Evolutionary conservation across 2,329 filamentous ascomycete genomes (phyloP), one percentile per base, ranked within the genome.

Genomic region (Annulohypoxylon truncatum): DNA sequence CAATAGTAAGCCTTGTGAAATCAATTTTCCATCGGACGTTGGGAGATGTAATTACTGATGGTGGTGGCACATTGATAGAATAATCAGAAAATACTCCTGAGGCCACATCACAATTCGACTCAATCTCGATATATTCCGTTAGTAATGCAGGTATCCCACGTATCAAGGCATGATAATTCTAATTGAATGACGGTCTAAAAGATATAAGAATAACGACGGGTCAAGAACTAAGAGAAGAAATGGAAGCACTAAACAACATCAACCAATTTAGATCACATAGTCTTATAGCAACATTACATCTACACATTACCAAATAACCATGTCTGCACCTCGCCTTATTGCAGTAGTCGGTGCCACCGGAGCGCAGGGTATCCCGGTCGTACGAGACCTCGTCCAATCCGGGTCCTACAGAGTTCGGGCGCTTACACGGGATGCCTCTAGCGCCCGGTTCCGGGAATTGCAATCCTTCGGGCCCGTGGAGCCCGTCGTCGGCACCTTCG

Each of bases 301-400:
- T n/a, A 52, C 44, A 20, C 15, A 48, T 10, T 2, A 52, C 22
- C 33, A 46, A 52, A 59, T 33, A 15, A 40, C 12, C 51, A 72
- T 64, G 75, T 78, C 61, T 76, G 79, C 68, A 67, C 60, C 67
- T 38, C 70, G 71, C 20, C 66, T 75, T 26, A 69, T 74, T 44
- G 72, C 71, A 28, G 58, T 85, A 51, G 78, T 86, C 44, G 83
- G 84, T 26, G 84, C 80, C 2, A 85, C 84, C 0, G 84, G 84
- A 2, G 84, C 84, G 38, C 84, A 86, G 72, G 83, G 84, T 12
- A 79, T 82, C 12, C 82, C 84, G 0, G 78, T 86, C 1, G 75
- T 84, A 54, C 75, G 78, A 29, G 79, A 79, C 22, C 79, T 82
- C 4, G 76, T 79, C 29, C 61, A 76, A 53, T 80, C 82, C 65